A percentile compares a stretch with the other conserved stretches of the same genome.
These are phyloP conservation scores for Tricholomella constricta DNA, from an alignment of 768 basidiomycete genomes.

Conservation along the genomic window DNA sequence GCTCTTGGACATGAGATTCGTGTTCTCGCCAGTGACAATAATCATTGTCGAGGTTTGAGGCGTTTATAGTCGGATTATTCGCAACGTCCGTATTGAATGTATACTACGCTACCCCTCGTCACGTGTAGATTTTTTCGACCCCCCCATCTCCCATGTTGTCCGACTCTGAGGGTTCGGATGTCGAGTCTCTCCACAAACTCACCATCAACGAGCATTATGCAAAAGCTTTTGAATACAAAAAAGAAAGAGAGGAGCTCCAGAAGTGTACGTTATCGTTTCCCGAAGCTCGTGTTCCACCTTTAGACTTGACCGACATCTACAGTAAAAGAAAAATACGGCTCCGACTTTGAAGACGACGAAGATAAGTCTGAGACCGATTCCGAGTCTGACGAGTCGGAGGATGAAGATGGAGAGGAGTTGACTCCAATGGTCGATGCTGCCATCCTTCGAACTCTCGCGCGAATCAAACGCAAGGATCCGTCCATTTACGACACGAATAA, in stretches of 20 bases:
- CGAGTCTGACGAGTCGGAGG: slow-evolving; percentile 82
- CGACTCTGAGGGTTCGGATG: slow-evolving; percentile 48
- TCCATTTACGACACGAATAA: slow-evolving; percentile 75
- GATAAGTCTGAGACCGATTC: slow-evolving; percentile 59
- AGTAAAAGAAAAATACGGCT: slow-evolving; percentile 91
- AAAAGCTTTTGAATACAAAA: slow-evolving; percentile 80
- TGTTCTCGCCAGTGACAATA: slow-evolving; percentile 14
- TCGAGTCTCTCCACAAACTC: slow-evolving; percentile 45
- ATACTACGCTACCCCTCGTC: too few relatives aligned
- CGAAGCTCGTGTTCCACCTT: neutral
- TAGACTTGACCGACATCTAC: slow-evolving; percentile 8
- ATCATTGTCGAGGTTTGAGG: slow-evolving; percentile 9
- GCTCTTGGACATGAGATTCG: slow-evolving; percentile 8
- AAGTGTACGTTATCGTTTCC: slow-evolving; percentile 53
- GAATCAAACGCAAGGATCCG: slow-evolving; percentile 82
- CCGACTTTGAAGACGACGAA: slow-evolving; percentile 60
- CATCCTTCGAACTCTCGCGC: slow-evolving; percentile 85
- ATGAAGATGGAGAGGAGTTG: slow-evolving; percentile 93
- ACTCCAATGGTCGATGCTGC: slow-evolving; percentile 94
- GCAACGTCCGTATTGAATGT: too few relatives aligned
- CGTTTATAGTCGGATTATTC: too few relatives aligned
- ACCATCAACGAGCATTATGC: slow-evolving; percentile 78
- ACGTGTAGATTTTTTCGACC: too few relatives aligned
- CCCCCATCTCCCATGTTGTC: slow-evolving; percentile 54
- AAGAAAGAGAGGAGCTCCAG: slow-evolving; percentile 82